A percentile compares a stretch with the other conserved stretches of the same genome.
Evolutionary conservation across 139 green algal species (phyloP).

Genomic region (Picochlorum sp.): DNA sequence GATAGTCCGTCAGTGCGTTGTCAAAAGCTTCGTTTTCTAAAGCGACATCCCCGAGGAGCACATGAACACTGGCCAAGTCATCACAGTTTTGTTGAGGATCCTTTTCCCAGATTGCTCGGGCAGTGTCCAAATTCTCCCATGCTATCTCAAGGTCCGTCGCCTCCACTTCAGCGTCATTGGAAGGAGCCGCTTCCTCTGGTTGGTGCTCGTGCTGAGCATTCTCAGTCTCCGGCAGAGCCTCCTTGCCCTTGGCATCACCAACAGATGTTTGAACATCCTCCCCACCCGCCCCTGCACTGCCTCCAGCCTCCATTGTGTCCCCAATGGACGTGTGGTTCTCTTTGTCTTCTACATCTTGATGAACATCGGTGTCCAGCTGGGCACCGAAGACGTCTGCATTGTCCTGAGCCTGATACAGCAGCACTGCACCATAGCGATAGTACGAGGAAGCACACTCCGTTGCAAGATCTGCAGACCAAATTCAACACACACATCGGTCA

Average conservation of each 20-base stretch:
- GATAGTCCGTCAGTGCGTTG: conserved; percentile 23
- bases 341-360: conserved; percentile 21
- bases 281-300: conserved; percentile 4
- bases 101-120: conserved; percentile 34
- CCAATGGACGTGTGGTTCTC: conserved; percentile 7
- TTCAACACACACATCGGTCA: not conserved
- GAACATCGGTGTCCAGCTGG: not conserved
- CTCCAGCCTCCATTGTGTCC: not conserved
- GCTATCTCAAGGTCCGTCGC: conserved; percentile 59
- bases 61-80: conserved; percentile 43
- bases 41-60: conserved; percentile 38
- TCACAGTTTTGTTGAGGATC: conserved; percentile 12
- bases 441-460: conserved; percentile 52
- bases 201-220: conserved; percentile 11
- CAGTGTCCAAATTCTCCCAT: conserved; percentile 55
- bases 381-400: conserved; percentile 51
- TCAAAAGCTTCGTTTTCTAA: conserved; percentile 45
- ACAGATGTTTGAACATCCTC: conserved; percentile 6
- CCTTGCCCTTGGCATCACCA: conserved; percentile 6
- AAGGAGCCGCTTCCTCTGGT: conserved; percentile 23
- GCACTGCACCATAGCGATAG: conserved; percentile 50
- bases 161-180: conserved; percentile 22
- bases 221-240: conserved; percentile 26
- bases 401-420: conserved; percentile 61
- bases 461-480: conserved; percentile 28